Percentiles rank a stretch among this genome's conserved stretches.
phyloP scores from a whole-genome alignment of 83 land plant species.

The Picea abies region DNA sequence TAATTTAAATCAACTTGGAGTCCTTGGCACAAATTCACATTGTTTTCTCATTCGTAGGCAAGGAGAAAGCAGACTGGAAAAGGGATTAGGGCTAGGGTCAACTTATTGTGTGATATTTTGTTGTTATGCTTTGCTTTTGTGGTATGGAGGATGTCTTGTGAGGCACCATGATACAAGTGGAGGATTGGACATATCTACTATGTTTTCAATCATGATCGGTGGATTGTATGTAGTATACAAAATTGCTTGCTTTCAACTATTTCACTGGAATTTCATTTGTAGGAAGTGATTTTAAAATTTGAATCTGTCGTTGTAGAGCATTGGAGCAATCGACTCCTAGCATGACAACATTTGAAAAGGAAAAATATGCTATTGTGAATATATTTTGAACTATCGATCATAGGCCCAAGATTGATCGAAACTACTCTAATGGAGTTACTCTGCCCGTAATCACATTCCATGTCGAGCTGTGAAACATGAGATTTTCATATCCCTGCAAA shows the following conservation, averaged over 20 bases:
- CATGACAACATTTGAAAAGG: conserved; percentile 82
- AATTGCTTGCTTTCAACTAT: too few relatives aligned
- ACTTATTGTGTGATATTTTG: conserved; percentile 94
- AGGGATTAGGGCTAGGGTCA: conserved; percentile 90
- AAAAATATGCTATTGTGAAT: conserved; percentile 75
- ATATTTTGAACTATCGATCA: conserved; percentile 69
- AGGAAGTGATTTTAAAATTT: too few relatives aligned
- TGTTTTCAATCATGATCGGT: conserved; percentile 90
- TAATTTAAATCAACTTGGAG: conserved; percentile 35
- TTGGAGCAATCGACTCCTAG: conserved; percentile 88
- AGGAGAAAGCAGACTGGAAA: conserved; percentile 77
- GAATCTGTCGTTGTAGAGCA: too few relatives aligned
- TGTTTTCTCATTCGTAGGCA: conserved; percentile 88
- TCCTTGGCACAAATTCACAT: conserved; percentile 86
- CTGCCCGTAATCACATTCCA: conserved; percentile 65
- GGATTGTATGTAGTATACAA: conserved; percentile 86
- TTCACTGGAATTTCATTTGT: too few relatives aligned
- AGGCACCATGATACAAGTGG: conserved; percentile 86
- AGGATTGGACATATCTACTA: conserved; percentile 92
- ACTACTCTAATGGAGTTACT: conserved; percentile 52
- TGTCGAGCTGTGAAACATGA: conserved; percentile 73
- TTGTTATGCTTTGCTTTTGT: conserved; percentile 89
- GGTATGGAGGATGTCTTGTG: conserved; percentile 94
- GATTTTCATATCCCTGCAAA: conserved; percentile 89
- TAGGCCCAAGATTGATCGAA: conserved; percentile 61